These are phyloP conservation scores for Fusarium vanettenii DNA, from an alignment of 2,329 filamentous ascomycete species.

Conservation along the genomic window DNA sequence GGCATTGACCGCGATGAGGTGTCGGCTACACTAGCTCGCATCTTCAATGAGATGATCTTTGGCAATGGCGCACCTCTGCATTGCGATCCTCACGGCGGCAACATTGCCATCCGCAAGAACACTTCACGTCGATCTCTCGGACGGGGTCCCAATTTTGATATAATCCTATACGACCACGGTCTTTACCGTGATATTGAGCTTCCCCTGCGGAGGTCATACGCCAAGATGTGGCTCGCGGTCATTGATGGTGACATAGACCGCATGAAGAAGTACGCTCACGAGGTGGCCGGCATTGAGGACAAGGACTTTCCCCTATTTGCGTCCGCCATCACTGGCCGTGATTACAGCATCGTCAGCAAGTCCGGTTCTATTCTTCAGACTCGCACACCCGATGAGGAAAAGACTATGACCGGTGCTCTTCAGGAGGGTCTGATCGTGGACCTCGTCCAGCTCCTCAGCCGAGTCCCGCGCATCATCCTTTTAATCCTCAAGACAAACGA, in stretches of 20 bases:
- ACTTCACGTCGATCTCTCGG: slow-evolving; percentile 61
- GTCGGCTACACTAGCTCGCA: slow-evolving; percentile 85
- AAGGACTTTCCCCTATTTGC: slow-evolving; percentile 96
- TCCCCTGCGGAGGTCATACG: slow-evolving; percentile 83
- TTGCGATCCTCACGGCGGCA: slow-evolving; percentile 97
- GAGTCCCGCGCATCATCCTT: slow-evolving; percentile 91
- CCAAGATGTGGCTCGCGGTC: slow-evolving; percentile 97
- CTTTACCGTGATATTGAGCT: slow-evolving; percentile 93
- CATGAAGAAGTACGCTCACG: slow-evolving; percentile 90
- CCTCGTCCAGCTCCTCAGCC: slow-evolving; percentile 86
- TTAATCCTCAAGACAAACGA: slow-evolving; percentile 98
- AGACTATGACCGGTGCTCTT: slow-evolving; percentile 84
- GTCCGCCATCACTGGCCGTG: slow-evolving; percentile 93
- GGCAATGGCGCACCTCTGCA: slow-evolving; percentile 88
- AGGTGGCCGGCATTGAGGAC: slow-evolving; percentile 89
- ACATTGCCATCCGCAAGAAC: slow-evolving; percentile 91
- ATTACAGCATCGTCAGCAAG: slow-evolving; percentile 80
- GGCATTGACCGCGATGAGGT: slow-evolving; percentile 96
- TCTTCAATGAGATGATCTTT: slow-evolving; percentile 99
- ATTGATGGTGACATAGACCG: slow-evolving; percentile 85
- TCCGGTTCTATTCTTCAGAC: slow-evolving; percentile 67
- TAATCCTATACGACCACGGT: slow-evolving; percentile 96
- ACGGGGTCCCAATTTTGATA: slow-evolving; percentile 82
- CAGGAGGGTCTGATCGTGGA: slow-evolving; percentile 90
- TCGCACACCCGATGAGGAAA: slow-evolving; percentile 81